Evolutionary conservation across 2,329 filamentous ascomycete genomes (phyloP).

Genomic region (Bimuria novae-zelandiae): DNA sequence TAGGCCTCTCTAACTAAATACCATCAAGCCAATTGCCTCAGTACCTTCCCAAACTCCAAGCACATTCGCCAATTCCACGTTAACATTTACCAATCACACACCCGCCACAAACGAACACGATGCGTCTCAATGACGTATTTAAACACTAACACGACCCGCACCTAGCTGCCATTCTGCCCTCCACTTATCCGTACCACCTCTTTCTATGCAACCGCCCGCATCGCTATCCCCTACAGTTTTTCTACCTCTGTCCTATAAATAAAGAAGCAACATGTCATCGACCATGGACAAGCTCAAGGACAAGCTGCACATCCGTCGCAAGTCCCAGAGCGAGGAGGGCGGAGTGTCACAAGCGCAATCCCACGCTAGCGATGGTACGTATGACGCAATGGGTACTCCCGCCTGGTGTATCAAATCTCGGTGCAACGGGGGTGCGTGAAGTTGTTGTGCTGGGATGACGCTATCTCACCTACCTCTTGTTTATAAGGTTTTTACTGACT

Average conservation of each 20-base stretch:
- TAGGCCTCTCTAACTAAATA: no score
- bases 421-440: no score
- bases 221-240: background rate
- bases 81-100: background rate
- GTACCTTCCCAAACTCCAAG: no score
- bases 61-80: background rate
- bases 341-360: background rate
- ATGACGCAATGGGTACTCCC: conserved; percentile 8
- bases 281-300: conserved; percentile 45
- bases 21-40: no score
- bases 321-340: conserved; percentile 34
- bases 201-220: background rate
- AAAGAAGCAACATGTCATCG: background rate
- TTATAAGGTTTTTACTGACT: background rate
- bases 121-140: conserved; percentile 5
- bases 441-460: no score
- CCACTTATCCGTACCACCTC: background rate
- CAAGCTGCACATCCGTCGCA: conserved; percentile 42
- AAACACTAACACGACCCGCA: no score
- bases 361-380: conserved; percentile 19
- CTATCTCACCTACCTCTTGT: no score
- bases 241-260: no score
- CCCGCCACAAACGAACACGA: background rate
- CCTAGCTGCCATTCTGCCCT: no score
- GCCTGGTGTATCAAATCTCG: no score